Base-by-base conservation (phyloP, 1,284 basidiomycete genomes). In the Ceratobasidium papillatum region DNA sequence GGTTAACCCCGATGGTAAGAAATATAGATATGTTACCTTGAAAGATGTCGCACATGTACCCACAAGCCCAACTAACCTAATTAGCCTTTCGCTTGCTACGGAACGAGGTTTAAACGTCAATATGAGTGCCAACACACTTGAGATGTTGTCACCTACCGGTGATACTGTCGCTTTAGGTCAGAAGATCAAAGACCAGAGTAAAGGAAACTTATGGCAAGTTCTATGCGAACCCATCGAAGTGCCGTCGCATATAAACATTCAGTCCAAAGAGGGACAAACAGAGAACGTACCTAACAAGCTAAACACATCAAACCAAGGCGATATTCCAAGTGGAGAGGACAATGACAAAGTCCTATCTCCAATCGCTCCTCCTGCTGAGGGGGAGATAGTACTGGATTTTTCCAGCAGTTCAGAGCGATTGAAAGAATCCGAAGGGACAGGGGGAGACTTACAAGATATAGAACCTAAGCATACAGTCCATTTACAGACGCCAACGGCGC, bases 1-100 rank as follows among this genome's bases (percentile, higher is more conserved):
- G 49, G 25, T 51, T 25, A n/a, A 51, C n/a, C n/a, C 49, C 17
- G n/a, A 51, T 51, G 19, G 49, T 19, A 51, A 5, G 19, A 17
- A 51, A 17, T 51, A 51, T 51, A 25, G 19, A 25, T n/a, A 19
- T n/a, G 19, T 51, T 51, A 51, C 49, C 49, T 51, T 51, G 49
- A 51, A n/a, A n/a, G n/a, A 51, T n/a, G 49, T 51, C 49, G 49
- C 49, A 25, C n/a, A 51, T 51, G 49, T 51, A 51, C 49, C 49
- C 49, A n/a, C 49, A 32, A 14, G 54, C 32, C 54, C 54, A 17
- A 58, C 54, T 30, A 58, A 58, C 54, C 54, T 58, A 27, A 58
- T 32, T 32, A 58, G 54, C 30, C 30, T 58, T 5, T 58, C 54
- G 14, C 30, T 58, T 17, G 54, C 27, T 17, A 27, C 54, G 8